phyloP scores from a whole-genome alignment of 306 rosid species.

The Echinosophora koreensis region DNA sequence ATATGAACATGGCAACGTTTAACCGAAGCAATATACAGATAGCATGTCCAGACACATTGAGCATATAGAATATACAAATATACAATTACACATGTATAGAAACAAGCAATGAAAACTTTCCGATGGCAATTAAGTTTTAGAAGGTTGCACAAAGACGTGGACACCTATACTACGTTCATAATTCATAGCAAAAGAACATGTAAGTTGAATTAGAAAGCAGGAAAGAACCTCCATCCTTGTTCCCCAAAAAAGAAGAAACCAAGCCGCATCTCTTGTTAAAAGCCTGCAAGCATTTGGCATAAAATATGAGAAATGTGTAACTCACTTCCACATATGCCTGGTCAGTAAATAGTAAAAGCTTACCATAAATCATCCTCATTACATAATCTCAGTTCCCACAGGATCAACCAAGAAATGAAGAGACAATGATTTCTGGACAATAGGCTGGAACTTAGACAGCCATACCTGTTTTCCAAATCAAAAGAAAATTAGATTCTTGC shows the following conservation, averaged over 20 bases:
- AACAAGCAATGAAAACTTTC: constrained; percentile 25
- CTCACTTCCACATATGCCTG: constrained; percentile 9
- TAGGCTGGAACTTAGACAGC: constrained; percentile 74
- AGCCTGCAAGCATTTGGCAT: constrained; percentile 53
- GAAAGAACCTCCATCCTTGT: constrained; percentile 47
- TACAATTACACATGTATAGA: constrained; percentile 15
- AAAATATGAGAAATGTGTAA: constrained; percentile 11
- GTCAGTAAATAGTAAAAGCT: constrained; percentile 43
- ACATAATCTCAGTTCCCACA: constrained; percentile 92
- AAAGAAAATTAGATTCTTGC: constrained; percentile 43
- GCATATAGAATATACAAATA: constrained; percentile 4
- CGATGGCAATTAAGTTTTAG: constrained; percentile 28
- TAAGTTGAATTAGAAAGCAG: constrained; percentile 30
- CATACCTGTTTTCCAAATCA: constrained; percentile 66
- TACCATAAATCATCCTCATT: constrained; percentile 57
- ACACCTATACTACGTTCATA: constrained; percentile 36
- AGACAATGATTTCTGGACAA: constrained; percentile 68
- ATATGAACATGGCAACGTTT: constrained; percentile 21
- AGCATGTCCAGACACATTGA: constrained; percentile 11
- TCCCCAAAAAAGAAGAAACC: constrained; percentile 40
- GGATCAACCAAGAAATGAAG: constrained; percentile 85
- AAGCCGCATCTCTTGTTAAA: constrained; percentile 44
- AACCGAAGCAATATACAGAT: constrained; percentile 11
- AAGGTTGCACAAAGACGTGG: constrained; percentile 44
- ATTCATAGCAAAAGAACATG: constrained; percentile 37